Percentiles rank a stretch among this genome's conserved stretches.
Conservation (phyloP, 768 basidiomycete species). For the Neoboletus brunneissimus region DNA sequence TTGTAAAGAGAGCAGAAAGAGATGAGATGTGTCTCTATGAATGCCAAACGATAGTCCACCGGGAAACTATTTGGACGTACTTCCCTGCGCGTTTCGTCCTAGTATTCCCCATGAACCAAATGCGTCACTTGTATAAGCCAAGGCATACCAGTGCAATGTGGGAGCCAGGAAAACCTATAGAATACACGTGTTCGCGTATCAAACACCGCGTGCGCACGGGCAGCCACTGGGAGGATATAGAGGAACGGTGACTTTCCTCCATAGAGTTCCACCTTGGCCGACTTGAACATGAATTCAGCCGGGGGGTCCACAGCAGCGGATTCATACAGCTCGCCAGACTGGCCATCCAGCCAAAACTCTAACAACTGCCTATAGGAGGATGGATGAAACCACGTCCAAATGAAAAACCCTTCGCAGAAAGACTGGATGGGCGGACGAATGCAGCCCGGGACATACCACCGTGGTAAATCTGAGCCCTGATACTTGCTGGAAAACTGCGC, state of each 20-base stretch:
- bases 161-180: neutral
- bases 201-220: neutral
- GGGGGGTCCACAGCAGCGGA: neutral
- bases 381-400: neutral
- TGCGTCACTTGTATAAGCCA: conserved; percentile 8
- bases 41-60: neutral
- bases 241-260: neutral
- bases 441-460: conserved; percentile 1
- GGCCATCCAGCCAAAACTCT: neutral
- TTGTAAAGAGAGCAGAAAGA: neutral
- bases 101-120: neutral
- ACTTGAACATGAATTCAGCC: rapidly evolving
- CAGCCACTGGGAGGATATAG: neutral
- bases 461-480: rapidly evolving
- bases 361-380: neutral
- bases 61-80: rapidly evolving
- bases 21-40: neutral
- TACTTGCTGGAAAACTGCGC: neutral
- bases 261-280: rapidly evolving
- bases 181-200: conserved; percentile 1
- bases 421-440: neutral
- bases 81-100: neutral
- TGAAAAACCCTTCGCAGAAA: neutral
- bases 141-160: neutral
- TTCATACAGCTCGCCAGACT: neutral